Base-by-base conservation (phyloP, 2,329 filamentous ascomycete genomes). In the Penicillium sp. region DNA sequence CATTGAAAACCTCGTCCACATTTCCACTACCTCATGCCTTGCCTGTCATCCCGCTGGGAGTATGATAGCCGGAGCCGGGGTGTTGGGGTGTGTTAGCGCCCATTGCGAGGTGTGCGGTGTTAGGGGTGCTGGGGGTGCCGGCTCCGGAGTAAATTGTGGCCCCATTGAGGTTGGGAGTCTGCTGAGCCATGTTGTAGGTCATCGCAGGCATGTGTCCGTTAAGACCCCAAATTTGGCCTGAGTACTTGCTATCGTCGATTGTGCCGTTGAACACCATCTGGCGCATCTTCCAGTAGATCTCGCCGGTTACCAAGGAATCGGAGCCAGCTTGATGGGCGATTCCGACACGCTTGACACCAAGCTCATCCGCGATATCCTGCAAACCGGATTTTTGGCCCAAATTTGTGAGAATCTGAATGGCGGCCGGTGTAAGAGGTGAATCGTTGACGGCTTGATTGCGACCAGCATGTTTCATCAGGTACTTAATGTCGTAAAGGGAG, bases 401-500 rank as follows among this genome's bases (percentile, higher is more conserved):
- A 63, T 90, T 90, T 61, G 88, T 85, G 58, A 97, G 80, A 55
- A 96, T 89, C 68, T 91, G 89, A 23, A 83, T 80, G 15, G 85
- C 88, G 54, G 80, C 79, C 2, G 84, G 81, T 56, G 89, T 88
- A 51, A 83, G 79, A 45, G 84, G 87, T 8, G 82, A 86, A 65
- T 77, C 78, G 69, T 85, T 88, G 48, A 83, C 82, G 53, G 84
- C 84, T 69, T 89, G 84, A 51, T 88, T 82, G 64, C 84, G 84
- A 61, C 89, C 88, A 26, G 91, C 92, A 67, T 92, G 87, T 72
- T 96, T 96, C 85, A 97, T 93, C 40, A 99, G 84, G 73, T 94
- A 96, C 77, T 99, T 99, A 64, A 99, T 94, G 71, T 99, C 94
- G 73, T 94, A 96, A 0, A 96, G 85, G 18, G 88, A 88, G 0